Evolutionary conservation across 768 basidiomycete genomes (phyloP), one percentile per base, ranked within the genome.

Genomic region (Strobilomyces confusus): DNA sequence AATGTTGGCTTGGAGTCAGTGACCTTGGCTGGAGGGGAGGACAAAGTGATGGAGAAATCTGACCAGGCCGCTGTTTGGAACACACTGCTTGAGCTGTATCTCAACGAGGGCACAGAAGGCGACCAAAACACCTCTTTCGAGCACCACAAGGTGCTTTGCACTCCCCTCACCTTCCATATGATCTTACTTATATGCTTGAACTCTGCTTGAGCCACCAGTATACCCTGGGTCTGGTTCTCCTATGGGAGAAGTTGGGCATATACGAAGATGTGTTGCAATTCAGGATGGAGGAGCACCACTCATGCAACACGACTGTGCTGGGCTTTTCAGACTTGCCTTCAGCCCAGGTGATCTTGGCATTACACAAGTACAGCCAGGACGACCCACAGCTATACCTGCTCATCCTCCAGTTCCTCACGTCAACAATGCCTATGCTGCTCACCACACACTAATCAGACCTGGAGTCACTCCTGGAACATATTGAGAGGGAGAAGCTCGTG

Each of bases 161-260:
- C 48, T 83, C 82, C 60, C 68, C 75, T 1, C 67, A 67, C 20
- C 70, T 86, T 8, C 92, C 92, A 0, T 93, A 91, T 64, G 95
- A 99, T 63, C 77, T 82, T 3, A 94, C 83, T 38, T 95, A 98
- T 66, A 97, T 94, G 4, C 75, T 98, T n/a, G 89, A 98, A 37
- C 78, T 99, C 2, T 98, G 95, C 71, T 92, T 94, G 7, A 91
- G 85, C 25, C 79, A 82, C 36, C 77, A 74, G 13, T 97, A 93
- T 62, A 93, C 86, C 0, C 80, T 81, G 0, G 97, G 97, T 1
- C 79, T 95, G 13, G 88, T 98, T 3, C 72, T 90, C 5, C 77
- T 98, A 3, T 98, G 94, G 91, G 97, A 97, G 72, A 84, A 81
- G 56, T 76, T 94, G 73, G 93, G 90, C 9, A 95, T 97, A 95